Base-by-base conservation (phyloP, 2,329 filamentous ascomycete species). In the Macrophomina tecta region DNA sequence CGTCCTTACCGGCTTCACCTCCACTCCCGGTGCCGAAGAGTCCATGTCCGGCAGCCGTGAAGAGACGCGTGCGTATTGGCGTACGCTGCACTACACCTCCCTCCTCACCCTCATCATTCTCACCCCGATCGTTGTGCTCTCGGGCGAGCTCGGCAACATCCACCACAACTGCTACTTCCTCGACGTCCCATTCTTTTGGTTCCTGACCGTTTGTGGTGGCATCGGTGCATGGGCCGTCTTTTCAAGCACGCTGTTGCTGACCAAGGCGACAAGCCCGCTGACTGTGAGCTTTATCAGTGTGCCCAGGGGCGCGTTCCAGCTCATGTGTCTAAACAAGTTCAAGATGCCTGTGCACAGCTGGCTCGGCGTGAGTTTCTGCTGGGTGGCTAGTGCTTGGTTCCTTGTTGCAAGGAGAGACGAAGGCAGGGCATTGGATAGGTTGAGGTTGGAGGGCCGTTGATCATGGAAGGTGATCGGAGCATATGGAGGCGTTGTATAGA, bases 131-230 rank as follows among this genome's bases (percentile, higher is more conserved):
- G 79, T 84, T 23, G 71, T 85, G 32, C 68, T 86, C 18, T 83
- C 81, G 1, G 84, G 84, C 38, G 84, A 86, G 63, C 70, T 84
- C 2, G 72, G 74, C 5, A 78, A 82, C 65, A 84, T 86, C 40
- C 77, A 77, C 63, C 80, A 82, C 18, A 85, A 86, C 68, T 84
- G 84, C 65, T 85, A 85, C 64, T 83, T 85, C 73, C 78, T 86
- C 11, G 84, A 86, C 67, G 82, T 85, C 0, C 83, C 83, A 2
- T 86, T 83, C 73, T 85, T 85, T 75, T 86, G 84, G 84, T 75
- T 86, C 49, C 82, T 86, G 79, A 81, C 83, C 46, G 70, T 81
- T 4, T 82, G 82, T 65, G 82, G 82, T 2, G 82, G 82, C 1
- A 72, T 83, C 6, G 82, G 81, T 3, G 80, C 77, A 0, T 84